Conservation (phyloP, 805 yeast genomes). For the Maudiozyma pseudohumilis region DNA sequence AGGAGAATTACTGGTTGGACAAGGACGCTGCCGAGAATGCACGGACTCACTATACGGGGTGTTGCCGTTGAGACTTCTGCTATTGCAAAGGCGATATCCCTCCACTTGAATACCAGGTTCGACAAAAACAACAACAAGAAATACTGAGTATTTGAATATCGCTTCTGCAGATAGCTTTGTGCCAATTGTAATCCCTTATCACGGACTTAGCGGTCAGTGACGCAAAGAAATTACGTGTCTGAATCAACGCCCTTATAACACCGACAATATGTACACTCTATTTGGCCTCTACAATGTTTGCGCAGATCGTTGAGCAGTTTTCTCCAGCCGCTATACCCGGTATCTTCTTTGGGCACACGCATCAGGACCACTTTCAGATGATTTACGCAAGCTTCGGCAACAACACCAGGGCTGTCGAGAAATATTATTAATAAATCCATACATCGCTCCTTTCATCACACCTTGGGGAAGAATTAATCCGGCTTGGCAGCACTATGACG, state of each 20-base stretch:
- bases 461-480: background rate
- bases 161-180: background rate
- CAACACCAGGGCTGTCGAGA: background rate
- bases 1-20: background rate
- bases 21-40: background rate
- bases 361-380: background rate
- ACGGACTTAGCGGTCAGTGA: background rate
- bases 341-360: background rate
- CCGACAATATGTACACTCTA: background rate
- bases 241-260: background rate
- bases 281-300: background rate
- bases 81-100: background rate
- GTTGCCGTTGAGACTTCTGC: background rate
- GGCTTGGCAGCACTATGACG: background rate
- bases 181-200: background rate
- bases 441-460: background rate
- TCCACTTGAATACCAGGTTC: background rate
- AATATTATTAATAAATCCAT: background rate
- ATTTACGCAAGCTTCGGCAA: background rate
- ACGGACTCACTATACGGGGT: background rate
- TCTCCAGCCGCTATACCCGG: background rate
- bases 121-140: background rate
- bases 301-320: background rate
- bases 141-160: background rate
- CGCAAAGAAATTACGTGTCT: background rate